Conservation (phyloP, 768 basidiomycete species). For the Lactarius psammicola region DNA sequence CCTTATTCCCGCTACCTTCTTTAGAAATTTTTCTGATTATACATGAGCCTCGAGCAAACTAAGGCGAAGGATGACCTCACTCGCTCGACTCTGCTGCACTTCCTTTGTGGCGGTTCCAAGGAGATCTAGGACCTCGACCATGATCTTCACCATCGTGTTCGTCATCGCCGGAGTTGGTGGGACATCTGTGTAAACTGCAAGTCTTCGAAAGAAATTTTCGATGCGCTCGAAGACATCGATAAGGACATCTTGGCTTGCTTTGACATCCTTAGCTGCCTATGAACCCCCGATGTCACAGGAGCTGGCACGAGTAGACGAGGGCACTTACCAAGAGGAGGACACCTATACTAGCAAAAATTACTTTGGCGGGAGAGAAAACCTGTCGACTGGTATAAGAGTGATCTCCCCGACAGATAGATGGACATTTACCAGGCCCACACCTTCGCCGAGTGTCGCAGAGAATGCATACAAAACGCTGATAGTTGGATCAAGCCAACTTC, state of each 20-base stretch:
- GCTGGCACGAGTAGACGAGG: neutral
- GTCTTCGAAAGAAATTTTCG: constrained; percentile 1
- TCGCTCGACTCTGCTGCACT: neutral
- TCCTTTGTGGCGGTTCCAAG: neutral
- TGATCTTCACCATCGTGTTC: neutral
- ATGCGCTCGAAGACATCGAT: neutral
- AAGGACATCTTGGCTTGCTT: neutral
- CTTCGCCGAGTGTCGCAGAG: neutral
- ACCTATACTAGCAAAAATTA: neutral
- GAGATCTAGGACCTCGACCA: neutral
- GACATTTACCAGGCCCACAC: neutral
- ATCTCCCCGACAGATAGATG: neutral
- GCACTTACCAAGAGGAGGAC: neutral
- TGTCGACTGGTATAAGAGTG: neutral
- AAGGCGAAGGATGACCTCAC: neutral
- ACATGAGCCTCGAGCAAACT: neutral
- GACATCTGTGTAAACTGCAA: neutral
- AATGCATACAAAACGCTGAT: neutral
- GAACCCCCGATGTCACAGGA: neutral
- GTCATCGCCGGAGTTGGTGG: neutral
- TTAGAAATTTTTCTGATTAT: neutral
- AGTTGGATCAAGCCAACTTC: no score
- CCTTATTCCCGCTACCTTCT: neutral
- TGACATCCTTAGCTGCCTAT: neutral
- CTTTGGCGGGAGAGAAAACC: neutral